Percentiles rank a stretch among this genome's conserved stretches.
Conservation (phyloP, 106 monocot species). For the Iris macrosiphon region DNA sequence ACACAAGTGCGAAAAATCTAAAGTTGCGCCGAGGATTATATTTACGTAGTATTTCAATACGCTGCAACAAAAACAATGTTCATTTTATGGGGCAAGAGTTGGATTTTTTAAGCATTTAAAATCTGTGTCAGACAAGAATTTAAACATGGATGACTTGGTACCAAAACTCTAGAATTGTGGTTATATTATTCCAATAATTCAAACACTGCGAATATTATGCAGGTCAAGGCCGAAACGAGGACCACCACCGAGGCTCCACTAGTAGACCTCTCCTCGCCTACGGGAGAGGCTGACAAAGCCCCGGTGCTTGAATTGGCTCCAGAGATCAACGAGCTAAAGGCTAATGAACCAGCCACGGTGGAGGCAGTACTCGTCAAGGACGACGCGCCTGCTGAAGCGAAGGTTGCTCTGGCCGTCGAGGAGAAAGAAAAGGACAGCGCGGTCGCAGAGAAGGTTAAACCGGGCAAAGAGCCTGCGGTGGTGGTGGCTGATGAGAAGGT, state of each 20-base stretch:
- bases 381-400: neutral
- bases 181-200: no score
- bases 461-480: neutral
- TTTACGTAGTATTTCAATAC: no score
- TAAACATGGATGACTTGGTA: no score
- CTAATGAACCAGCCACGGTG: constrained; percentile 1
- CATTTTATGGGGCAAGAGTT: no score
- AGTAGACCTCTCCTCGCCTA: constrained; percentile 27
- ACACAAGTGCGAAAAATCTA: no score
- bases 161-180: no score
- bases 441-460: neutral
- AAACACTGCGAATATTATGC: no score
- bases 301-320: constrained; percentile 12
- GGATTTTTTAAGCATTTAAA: no score
- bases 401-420: neutral
- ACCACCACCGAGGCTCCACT: constrained; percentile 16
- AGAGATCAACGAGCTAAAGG: constrained; percentile 14
- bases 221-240: constrained; percentile 13
- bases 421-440: neutral
- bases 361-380: neutral
- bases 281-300: constrained; percentile 10
- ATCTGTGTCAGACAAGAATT: no score
- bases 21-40: no score
- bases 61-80: no score
- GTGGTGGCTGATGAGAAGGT: constrained; percentile 4